These are phyloP conservation scores for Trichosporon sp. DNA, from an alignment of 1,284 basidiomycete genomes.

Conservation along the genomic window DNA sequence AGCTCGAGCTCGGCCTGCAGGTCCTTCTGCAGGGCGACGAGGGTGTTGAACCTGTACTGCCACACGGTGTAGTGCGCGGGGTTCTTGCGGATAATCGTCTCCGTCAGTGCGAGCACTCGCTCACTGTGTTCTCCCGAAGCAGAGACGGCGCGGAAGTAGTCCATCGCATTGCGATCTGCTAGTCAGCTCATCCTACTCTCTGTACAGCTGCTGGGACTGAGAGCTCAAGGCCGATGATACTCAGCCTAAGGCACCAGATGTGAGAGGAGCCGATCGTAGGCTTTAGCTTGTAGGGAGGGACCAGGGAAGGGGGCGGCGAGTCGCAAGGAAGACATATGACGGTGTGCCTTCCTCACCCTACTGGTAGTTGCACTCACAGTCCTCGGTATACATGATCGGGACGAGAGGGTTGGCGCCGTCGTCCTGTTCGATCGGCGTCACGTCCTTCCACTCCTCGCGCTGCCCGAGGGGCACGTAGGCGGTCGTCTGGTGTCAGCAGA, in stretches of 20 bases:
- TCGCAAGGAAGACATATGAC: not conserved
- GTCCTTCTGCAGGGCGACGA: conserved; percentile 68
- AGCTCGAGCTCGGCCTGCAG: conserved; percentile 74
- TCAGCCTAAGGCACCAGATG: too few species aligned
- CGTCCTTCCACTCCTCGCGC: conserved; percentile 74
- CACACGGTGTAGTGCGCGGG: conserved; percentile 94
- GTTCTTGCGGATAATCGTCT: conserved; percentile 80
- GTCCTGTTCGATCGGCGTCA: conserved; percentile 77
- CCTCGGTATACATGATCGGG: conserved; percentile 80
- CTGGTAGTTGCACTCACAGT: conserved; percentile 65
- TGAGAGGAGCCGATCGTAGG: too few species aligned
- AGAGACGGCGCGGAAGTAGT: conserved; percentile 84
- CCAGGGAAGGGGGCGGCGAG: too few species aligned
- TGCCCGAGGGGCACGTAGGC: conserved; percentile 63
- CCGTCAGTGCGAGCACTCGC: conserved; percentile 80
- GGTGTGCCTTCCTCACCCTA: not conserved
- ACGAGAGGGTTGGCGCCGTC: conserved; percentile 75
- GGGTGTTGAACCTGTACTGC: conserved; percentile 88
- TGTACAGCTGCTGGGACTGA: too few species aligned
- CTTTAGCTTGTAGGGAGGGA: too few species aligned
- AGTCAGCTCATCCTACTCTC: conserved; percentile 20
- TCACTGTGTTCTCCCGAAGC: conserved; percentile 72
- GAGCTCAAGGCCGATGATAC: too few species aligned
- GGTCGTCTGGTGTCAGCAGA: not conserved
- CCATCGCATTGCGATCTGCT: conserved; percentile 84